phyloP scores from a whole-genome alignment of 2,329 filamentous ascomycete genomes.

The Trichoderma sp. region DNA sequence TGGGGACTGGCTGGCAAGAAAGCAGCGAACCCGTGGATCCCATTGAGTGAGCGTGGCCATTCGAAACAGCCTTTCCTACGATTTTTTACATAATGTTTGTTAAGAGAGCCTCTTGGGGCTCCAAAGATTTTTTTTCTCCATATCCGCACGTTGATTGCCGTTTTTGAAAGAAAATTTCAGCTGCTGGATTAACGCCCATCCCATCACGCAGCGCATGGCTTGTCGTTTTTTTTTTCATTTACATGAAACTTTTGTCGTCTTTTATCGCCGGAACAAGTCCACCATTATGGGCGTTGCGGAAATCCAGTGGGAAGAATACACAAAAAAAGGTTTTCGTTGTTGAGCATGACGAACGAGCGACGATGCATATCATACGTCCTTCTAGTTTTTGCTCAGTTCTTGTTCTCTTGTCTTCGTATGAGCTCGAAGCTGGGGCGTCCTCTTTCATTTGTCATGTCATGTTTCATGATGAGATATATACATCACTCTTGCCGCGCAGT shows the following conservation, averaged over 20 bases:
- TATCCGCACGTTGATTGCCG: conserved; percentile 22
- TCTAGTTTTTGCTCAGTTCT: background rate
- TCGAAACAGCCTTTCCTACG: background rate
- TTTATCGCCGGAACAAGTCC: conserved; percentile 5
- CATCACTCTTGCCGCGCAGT: conserved; percentile 4
- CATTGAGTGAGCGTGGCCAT: conserved; percentile 33
- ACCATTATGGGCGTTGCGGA: conserved; percentile 17
- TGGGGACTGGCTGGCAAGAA: conserved; percentile 75
- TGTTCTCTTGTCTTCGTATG: background rate
- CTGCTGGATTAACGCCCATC: conserved; percentile 22
- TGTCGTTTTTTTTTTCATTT: conserved; percentile 4
- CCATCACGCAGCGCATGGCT: conserved; percentile 11
- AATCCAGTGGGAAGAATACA: background rate
- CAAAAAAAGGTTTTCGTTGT: background rate
- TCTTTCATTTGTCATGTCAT: conserved; percentile 24
- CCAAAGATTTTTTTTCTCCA: conserved; percentile 1
- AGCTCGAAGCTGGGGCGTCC: conserved; percentile 3
- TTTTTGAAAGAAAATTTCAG: conserved; percentile 3
- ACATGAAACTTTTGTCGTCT: conserved; percentile 14
- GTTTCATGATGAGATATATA: conserved; percentile 25
- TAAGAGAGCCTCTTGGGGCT: conserved; percentile 1
- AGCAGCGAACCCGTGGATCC: conserved; percentile 63
- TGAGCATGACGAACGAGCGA: conserved; percentile 18
- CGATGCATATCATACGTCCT: conserved; percentile 12
- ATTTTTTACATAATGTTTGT: conserved; percentile 23